Evolutionary conservation across 2,329 filamentous ascomycete species (phyloP), one percentile per base, ranked within the genome.

Genomic region (Mycosphaerella sp.): DNA sequence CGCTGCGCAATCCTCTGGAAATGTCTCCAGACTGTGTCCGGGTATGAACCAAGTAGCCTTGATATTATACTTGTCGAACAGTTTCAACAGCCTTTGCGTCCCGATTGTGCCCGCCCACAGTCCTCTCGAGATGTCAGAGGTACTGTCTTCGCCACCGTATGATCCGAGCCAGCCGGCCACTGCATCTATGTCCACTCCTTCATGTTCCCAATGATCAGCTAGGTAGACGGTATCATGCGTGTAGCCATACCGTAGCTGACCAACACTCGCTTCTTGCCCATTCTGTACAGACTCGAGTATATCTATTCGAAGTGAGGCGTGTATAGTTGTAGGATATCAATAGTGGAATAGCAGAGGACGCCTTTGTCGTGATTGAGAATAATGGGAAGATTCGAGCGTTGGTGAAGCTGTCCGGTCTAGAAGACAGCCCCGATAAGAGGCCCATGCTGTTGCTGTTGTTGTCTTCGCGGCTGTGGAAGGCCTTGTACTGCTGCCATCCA

Each of bases 151-250:
- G 27, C 85, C 84, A 7, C 82, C 82, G 62, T 89, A 88, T 0
- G 80, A 86, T 0, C 85, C 85, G 0, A 88, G 72, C 85, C 85
- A 88, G 5, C 85, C 84, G 1, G 84, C 79, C 1, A 87, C 81
- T 6, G 83, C 84, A 57, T 88, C 84, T 21, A 88, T 82, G 53
- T 88, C 84, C 9, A 88, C 81, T 2, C 58, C 58, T 53, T 44
- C 44, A 32, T 2, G 30, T 21, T 21, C 21, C 21, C 28, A 46
- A 49, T 21, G 14, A 30, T 39, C 36, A 48, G 30, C 14, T 42
- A 10, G 16, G 16, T 17, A 10, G 18, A 6, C 9, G 37, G 6
- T 3, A 21, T 13, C 13, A 9, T 14, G 9, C 12, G 10, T 18
- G 3, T 34, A 7, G 18, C 10, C 37, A 12, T 49, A 53, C 60